phyloP scores from a whole-genome alignment of 257 asterid species.

The Parsonsia alboflavescens region DNA sequence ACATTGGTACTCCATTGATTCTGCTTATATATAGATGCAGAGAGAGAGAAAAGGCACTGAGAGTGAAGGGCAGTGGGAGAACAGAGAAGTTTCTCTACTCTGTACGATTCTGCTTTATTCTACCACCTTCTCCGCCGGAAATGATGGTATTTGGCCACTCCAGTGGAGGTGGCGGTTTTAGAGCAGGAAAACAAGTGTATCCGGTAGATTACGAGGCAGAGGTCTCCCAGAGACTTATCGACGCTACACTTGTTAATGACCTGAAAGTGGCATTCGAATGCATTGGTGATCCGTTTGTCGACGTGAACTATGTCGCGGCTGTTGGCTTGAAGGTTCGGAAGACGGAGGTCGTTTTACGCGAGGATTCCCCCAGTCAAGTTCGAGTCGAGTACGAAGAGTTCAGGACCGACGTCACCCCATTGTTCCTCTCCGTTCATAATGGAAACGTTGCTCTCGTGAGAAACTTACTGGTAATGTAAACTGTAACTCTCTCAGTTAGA shows the following conservation, averaged over 20 bases:
- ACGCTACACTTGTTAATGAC: constrained; percentile 52
- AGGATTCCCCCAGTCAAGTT: constrained; percentile 48
- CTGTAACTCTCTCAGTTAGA: background rate
- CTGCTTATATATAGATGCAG: constrained; percentile 1
- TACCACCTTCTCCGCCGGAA: constrained; percentile 21
- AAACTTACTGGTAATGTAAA: constrained; percentile 46
- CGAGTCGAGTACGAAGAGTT: constrained; percentile 52
- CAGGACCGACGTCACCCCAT: constrained; percentile 69
- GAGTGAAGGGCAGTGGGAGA: constrained; percentile 1
- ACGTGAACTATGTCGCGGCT: constrained; percentile 65
- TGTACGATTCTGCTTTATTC: background rate
- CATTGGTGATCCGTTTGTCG: constrained; percentile 58
- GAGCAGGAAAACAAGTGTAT: constrained; percentile 57
- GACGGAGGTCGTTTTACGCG: constrained; percentile 41
- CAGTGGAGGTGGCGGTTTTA: constrained; percentile 45
- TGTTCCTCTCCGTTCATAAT: constrained; percentile 52
- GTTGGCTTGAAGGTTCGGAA: constrained; percentile 61
- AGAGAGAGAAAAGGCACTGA: constrained; percentile 2
- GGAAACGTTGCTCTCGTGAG: constrained; percentile 53
- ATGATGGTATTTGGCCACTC: constrained; percentile 46
- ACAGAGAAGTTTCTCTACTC: background rate
- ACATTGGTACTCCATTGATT: constrained; percentile 11
- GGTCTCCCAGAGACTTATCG: constrained; percentile 63
- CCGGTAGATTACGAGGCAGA: constrained; percentile 75
- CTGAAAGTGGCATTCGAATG: constrained; percentile 47